These are phyloP conservation scores for Xylona heveae DNA, from an alignment of 495 filamentous ascomycete genomes.

Conservation along the genomic window DNA sequence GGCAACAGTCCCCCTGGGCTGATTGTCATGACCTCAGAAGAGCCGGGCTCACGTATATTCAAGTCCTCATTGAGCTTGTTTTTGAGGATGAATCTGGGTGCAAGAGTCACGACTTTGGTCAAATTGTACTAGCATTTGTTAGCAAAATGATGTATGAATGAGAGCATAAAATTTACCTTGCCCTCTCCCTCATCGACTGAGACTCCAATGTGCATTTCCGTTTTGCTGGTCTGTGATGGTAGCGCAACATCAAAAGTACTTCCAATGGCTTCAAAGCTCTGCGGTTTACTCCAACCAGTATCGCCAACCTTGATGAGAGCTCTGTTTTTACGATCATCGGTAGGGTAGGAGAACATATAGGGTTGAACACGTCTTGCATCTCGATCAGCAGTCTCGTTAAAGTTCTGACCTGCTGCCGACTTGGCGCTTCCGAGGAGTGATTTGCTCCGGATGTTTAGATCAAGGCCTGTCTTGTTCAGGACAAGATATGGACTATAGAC, in stretches of 20 bases:
- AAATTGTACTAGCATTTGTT: slow-evolving; percentile 44
- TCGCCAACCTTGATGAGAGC: slow-evolving; percentile 70
- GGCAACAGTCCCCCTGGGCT: slow-evolving; percentile 59
- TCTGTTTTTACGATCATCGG: slow-evolving; percentile 73
- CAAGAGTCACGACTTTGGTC: slow-evolving; percentile 83
- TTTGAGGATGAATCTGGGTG: slow-evolving; percentile 83
- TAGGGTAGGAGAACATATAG: slow-evolving; percentile 86
- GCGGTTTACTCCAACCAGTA: slow-evolving; percentile 87
- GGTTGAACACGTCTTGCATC: slow-evolving; percentile 46
- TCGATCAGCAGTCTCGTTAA: slow-evolving; percentile 26
- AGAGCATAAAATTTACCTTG: slow-evolving; percentile 25
- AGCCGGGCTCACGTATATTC: slow-evolving; percentile 72
- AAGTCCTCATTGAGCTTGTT: slow-evolving; percentile 79
- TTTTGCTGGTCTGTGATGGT: slow-evolving; percentile 41
- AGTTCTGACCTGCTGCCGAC: slow-evolving; percentile 58
- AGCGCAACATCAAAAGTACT: slow-evolving; percentile 72
- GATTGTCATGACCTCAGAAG: slow-evolving; percentile 56
- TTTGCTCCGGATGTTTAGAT: slow-evolving; percentile 78
- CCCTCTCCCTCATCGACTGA: slow-evolving; percentile 78
- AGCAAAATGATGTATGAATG: slow-evolving; percentile 1
- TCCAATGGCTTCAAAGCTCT: slow-evolving; percentile 96
- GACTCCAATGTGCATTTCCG: slow-evolving; percentile 77
- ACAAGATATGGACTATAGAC: slow-evolving; percentile 87
- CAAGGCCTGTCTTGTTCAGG: slow-evolving; percentile 82
- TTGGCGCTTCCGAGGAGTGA: slow-evolving; percentile 61